These are phyloP conservation scores for Mortierella sp. DNA, from an alignment of 371 early-diverging fungal species.

Conservation along the genomic window DNA sequence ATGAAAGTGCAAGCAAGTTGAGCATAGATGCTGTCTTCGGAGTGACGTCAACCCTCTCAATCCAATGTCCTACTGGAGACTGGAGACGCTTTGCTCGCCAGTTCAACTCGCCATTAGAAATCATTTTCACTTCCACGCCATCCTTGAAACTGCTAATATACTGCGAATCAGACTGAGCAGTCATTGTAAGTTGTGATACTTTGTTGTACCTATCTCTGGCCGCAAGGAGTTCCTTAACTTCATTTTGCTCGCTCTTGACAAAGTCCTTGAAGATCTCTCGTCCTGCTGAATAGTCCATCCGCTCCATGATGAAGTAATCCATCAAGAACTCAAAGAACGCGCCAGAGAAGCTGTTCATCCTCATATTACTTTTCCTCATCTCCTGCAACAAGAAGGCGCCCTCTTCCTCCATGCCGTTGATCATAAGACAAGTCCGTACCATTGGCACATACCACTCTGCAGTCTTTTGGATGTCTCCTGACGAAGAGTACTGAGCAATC, in stretches of 20 bases:
- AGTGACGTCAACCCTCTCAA: conserved; percentile 38
- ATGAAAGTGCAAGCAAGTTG: conserved; percentile 36
- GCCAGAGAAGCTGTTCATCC: conserved; percentile 3
- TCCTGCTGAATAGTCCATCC: conserved; percentile 32
- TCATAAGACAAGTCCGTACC: conserved; percentile 47
- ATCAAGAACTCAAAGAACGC: conserved; percentile 48
- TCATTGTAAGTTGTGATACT: background rate
- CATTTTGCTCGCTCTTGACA: conserved; percentile 27
- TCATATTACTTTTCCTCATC: conserved; percentile 31
- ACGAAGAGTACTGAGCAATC: conserved; percentile 34
- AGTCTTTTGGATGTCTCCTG: conserved; percentile 44
- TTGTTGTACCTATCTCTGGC: background rate
- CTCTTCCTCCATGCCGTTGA: conserved; percentile 40
- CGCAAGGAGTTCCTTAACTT: conserved; percentile 18
- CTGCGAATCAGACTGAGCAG: background rate
- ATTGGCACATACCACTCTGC: conserved; percentile 50
- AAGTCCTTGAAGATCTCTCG: conserved; percentile 37
- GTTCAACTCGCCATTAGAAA: conserved; percentile 29
- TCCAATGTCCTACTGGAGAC: conserved; percentile 28
- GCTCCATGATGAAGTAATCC: conserved; percentile 42
- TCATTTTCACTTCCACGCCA: background rate
- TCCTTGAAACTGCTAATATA: background rate
- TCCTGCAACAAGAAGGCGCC: conserved; percentile 41
- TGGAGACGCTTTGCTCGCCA: conserved; percentile 3
- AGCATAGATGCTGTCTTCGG: conserved; percentile 41